Evolutionary conservation across 2,329 filamentous ascomycete species (phyloP).

Genomic region (Fusarium duplospermum): DNA sequence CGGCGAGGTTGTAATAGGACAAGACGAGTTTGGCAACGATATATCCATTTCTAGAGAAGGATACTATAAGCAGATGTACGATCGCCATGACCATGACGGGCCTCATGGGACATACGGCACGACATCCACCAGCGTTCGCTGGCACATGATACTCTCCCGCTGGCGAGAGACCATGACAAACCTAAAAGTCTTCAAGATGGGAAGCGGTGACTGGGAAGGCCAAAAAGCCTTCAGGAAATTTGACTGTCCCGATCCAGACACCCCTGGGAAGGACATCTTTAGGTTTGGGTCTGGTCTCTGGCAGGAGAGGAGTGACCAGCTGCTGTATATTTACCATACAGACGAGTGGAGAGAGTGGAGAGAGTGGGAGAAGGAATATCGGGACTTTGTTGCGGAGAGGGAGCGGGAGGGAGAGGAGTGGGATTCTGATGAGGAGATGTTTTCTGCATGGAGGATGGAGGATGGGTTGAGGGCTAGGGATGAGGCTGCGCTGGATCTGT

Average conservation of each 20-base stretch:
- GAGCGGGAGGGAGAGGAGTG: background rate
- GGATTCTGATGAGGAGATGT: background rate
- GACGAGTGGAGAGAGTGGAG: background rate
- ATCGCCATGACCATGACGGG: background rate
- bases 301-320: background rate
- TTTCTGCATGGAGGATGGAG: background rate
- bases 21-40: background rate
- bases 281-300: background rate
- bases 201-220: background rate
- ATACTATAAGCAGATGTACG: background rate
- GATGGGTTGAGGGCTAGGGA: background rate
- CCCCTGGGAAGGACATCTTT: background rate
- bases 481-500: background rate
- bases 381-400: background rate
- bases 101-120: background rate
- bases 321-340: background rate
- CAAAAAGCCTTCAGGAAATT: background rate
- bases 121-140: background rate
- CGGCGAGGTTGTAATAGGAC: background rate
- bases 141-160: background rate
- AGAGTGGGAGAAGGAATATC: background rate
- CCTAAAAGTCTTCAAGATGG: background rate
- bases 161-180: background rate
- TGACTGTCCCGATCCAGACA: background rate
- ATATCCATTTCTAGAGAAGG: background rate